Evolutionary conservation across 139 green algal genomes (phyloP), one percentile per base, ranked within the genome.

Genomic region (Chlorella vulgaris): DNA sequence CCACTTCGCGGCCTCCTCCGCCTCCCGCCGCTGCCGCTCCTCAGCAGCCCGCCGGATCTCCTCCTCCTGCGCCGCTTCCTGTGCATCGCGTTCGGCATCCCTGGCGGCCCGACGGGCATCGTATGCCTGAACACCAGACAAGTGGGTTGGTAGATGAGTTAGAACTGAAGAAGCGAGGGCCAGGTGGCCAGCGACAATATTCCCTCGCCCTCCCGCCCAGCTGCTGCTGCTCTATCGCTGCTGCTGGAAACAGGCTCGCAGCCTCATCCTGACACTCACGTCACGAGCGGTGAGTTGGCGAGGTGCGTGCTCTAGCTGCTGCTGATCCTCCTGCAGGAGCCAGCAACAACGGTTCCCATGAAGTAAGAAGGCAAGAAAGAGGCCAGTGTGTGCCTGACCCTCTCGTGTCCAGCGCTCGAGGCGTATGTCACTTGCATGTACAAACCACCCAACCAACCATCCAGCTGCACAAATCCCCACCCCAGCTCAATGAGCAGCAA

Each of bases 1-100:
- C 93, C 93, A 97, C 78, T 95, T 91, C 18, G 86, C 85, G 2
- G 93, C 93, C 83, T 97, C 93, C 74, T 89, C 90, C 39, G 94
- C 90, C 61, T 96, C 91, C 6, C 76, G 78, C 33, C 50, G 58
- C 26, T 75, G 68, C 7, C 84, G 76, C 66, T 94, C 93, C 66
- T 91, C 92, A 1, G 88, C 91, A 7, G 88, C 89, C 18, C 81
- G 81, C 24, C 42, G 31, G 19, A 94, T 92, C 80, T 93, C 93
- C 38, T 88, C 92, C 78, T 94, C 92, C 83, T 94, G 89, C 18
- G 89, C 89, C 7, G 68, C 76, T 82, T 95, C 90, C 75, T 78
- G 81, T 4, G 89, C 92, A 63, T 97, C 92, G 3, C 89, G 82
- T 69, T 93, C 89, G 6, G 85, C 91, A 28, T 96, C 92, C 40